phyloP scores from a whole-genome alignment of 345 rosid genomes.

The Sisymbrium irio region DNA sequence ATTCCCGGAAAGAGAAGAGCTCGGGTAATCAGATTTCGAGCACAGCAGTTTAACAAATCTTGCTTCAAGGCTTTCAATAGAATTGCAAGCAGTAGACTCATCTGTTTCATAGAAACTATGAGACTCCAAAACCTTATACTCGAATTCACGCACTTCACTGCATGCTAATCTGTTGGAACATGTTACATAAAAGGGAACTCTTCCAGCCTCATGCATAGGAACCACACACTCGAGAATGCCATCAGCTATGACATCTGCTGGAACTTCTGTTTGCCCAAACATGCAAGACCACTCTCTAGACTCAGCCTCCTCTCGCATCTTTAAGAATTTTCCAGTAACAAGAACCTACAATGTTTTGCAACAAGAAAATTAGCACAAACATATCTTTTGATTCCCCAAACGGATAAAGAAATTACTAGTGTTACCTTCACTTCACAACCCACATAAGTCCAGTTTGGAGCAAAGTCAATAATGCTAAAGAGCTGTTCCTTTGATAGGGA shows the following conservation, averaged over 20 bases:
- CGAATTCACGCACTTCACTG: conserved; percentile 96
- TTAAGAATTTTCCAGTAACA: conserved; percentile 73
- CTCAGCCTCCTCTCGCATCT: conserved; percentile 49
- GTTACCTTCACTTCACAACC: conserved; percentile 69
- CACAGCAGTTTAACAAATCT: conserved; percentile 65
- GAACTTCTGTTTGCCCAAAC: conserved; percentile 98
- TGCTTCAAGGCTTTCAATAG: conserved; percentile 46
- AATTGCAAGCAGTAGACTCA: conserved; percentile 15
- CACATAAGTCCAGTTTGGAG: conserved; percentile 79
- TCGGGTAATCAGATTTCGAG: conserved; percentile 35
- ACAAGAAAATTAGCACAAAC: conserved; percentile 17
- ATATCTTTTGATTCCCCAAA: not conserved
- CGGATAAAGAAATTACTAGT: not conserved
- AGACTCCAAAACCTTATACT: conserved; percentile 44
- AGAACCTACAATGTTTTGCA: conserved; percentile 49
- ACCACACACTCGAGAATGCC: conserved; percentile 73
- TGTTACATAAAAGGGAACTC: conserved; percentile 88
- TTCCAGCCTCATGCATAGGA: conserved; percentile 66
- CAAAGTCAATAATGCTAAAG: conserved; percentile 75
- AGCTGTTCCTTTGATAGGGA: conserved; percentile 85
- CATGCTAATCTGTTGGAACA: conserved; percentile 92
- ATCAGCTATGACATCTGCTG: conserved; percentile 74
- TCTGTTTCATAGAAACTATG: conserved; percentile 35
- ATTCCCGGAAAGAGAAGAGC: conserved; percentile 22
- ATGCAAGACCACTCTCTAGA: conserved; percentile 78